phyloP scores from a whole-genome alignment of 768 basidiomycete genomes.

The Lyophyllum semitale region DNA sequence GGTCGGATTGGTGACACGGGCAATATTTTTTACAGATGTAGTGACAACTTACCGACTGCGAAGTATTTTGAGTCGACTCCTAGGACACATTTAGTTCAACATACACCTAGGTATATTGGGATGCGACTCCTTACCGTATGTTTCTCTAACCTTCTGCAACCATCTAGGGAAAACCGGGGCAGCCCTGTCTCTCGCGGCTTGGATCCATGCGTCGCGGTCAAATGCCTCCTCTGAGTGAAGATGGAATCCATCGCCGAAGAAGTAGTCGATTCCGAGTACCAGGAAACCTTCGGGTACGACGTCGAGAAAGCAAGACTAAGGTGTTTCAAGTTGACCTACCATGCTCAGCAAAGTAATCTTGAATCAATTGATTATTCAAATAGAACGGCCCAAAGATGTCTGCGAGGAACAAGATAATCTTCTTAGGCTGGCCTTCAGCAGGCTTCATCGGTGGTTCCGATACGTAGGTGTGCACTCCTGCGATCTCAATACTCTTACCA shows the following conservation, averaged over 20 bases:
- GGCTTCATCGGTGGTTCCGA: conserved; percentile 39
- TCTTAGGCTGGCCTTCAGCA: conserved; percentile 25
- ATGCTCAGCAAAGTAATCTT: conserved; percentile 64
- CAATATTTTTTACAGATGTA: neutral
- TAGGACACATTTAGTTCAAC: neutral
- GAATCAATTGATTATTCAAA: conserved; percentile 57
- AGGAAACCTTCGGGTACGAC: conserved; percentile 43
- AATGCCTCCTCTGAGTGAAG: conserved; percentile 38
- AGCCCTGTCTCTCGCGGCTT: conserved; percentile 35
- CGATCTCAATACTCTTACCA: conserved; percentile 41
- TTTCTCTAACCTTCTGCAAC: conserved; percentile 50
- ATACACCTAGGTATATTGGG: neutral
- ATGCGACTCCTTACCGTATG: conserved; percentile 38
- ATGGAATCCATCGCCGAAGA: conserved; percentile 59
- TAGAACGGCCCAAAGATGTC: conserved; percentile 65
- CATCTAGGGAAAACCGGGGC: conserved; percentile 46
- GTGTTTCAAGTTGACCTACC: conserved; percentile 33
- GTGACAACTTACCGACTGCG: conserved; percentile 41
- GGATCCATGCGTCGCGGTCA: conserved; percentile 44
- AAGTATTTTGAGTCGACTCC: conserved; percentile 38
- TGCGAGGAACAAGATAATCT: conserved; percentile 57
- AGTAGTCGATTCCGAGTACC: conserved; percentile 65
- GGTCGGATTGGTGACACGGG: neutral
- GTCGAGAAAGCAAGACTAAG: neutral
- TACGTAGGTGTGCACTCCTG: conserved; percentile 54